Percentiles rank a stretch among this genome's conserved stretches.
These are phyloP conservation scores for Saururus chinensis DNA, from an alignment of 164 flowering plant genomes.

Conservation along the genomic window DNA sequence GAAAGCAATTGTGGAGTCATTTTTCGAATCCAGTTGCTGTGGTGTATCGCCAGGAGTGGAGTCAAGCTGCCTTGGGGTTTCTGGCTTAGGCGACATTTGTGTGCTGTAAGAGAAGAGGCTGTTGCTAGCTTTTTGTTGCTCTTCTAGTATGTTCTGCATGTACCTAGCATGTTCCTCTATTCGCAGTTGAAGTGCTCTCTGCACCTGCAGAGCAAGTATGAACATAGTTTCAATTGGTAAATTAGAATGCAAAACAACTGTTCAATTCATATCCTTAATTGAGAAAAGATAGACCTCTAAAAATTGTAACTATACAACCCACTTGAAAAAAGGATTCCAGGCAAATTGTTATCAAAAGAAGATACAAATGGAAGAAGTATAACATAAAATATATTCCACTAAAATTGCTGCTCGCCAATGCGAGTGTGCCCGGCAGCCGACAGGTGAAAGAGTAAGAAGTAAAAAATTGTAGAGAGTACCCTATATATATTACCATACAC, in stretches of 20 bases:
- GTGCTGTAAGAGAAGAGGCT: constrained; percentile 14
- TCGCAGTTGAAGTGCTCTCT: constrained; percentile 47
- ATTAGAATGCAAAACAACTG: background rate
- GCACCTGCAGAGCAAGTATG: constrained; percentile 26
- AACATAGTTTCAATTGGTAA: background rate
- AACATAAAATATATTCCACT: too few relatives aligned
- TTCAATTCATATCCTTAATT: background rate
- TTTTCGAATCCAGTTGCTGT: constrained; percentile 18
- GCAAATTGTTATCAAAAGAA: too few relatives aligned
- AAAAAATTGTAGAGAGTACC: background rate
- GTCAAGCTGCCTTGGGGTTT: constrained; percentile 14
- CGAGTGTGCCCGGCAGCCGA: background rate
- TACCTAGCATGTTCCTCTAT: constrained; percentile 57
- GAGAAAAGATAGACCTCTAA: too few relatives aligned
- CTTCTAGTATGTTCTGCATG: constrained; percentile 48
- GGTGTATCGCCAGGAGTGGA: constrained; percentile 12
- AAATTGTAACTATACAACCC: too few relatives aligned
- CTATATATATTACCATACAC: too few relatives aligned
- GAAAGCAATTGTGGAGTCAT: constrained; percentile 18
- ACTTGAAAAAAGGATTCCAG: too few relatives aligned
- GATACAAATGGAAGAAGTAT: too few relatives aligned
- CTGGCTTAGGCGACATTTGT: background rate
- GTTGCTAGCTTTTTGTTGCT: constrained; percentile 41
- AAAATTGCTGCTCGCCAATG: too few relatives aligned
- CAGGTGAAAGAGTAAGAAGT: background rate